These are phyloP conservation scores for Microthlaspi erraticum DNA, from an alignment of 345 rosid species.

Conservation along the genomic window DNA sequence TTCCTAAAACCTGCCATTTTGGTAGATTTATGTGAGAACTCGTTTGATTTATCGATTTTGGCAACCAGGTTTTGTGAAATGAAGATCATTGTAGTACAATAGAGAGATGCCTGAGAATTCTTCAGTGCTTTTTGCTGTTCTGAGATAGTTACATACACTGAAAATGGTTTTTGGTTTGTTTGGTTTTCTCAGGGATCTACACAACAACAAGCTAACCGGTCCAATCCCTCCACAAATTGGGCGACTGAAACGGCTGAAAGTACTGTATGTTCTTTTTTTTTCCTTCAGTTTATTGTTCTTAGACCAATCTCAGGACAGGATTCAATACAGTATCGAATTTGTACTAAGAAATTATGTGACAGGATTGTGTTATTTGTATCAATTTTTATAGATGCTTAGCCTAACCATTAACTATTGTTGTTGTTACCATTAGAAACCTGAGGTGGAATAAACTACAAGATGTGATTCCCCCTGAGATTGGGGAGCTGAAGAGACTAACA, in stretches of 20 bases:
- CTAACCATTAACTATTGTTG: constrained; percentile 30
- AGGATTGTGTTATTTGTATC: background rate
- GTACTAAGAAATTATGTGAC: background rate
- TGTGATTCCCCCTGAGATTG: constrained; percentile 86
- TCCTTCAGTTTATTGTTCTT: too few species aligned
- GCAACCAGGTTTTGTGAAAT: background rate
- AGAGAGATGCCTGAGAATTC: background rate
- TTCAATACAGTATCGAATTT: too few species aligned
- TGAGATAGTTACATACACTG: background rate
- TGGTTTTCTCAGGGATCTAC: constrained; percentile 74
- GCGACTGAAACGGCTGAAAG: constrained; percentile 77
- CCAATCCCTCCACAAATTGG: constrained; percentile 98
- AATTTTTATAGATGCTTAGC: background rate
- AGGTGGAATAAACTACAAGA: constrained; percentile 98
- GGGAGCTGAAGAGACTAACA: constrained; percentile 84
- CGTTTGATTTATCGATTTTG: background rate
- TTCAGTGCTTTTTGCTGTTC: background rate
- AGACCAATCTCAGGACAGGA: too few species aligned
- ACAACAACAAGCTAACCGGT: constrained; percentile 94
- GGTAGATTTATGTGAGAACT: too few species aligned
- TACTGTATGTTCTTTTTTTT: constrained; percentile 58
- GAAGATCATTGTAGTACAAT: constrained; percentile 1
- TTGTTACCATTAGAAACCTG: constrained; percentile 61
- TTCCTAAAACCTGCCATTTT: background rate
- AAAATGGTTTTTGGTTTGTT: constrained; percentile 23